phyloP scores from a whole-genome alignment of 2,329 filamentous ascomycete genomes.

The Colletotrichum shisoi region DNA sequence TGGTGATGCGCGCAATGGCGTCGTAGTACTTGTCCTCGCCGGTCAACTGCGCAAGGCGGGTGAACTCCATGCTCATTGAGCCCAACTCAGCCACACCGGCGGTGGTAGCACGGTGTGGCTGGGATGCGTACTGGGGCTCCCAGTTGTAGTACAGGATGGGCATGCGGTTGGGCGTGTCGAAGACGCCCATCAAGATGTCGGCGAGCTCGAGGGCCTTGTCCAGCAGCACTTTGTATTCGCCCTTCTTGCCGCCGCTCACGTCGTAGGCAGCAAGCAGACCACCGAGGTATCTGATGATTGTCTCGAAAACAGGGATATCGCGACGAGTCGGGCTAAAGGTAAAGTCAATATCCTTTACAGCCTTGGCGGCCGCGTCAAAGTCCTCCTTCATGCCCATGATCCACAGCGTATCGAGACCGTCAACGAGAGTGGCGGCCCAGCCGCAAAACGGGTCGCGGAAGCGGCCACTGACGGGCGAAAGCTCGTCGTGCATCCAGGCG shows the following conservation, averaged over 20 bases:
- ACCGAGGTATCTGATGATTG: slow-evolving; percentile 88
- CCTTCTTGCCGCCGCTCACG: slow-evolving; percentile 69
- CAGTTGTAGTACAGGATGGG: slow-evolving; percentile 82
- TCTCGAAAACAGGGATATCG: slow-evolving; percentile 91
- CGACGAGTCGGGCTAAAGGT: slow-evolving; percentile 68
- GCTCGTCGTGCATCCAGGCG: slow-evolving; percentile 88
- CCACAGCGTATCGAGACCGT: slow-evolving; percentile 83
- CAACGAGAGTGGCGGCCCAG: slow-evolving; percentile 88
- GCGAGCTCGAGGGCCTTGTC: slow-evolving; percentile 81
- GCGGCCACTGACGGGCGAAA: slow-evolving; percentile 73
- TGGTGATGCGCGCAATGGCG: slow-evolving; percentile 83
- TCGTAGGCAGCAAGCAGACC: slow-evolving; percentile 88
- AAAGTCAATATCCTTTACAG: slow-evolving; percentile 80
- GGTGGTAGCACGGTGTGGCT: slow-evolving; percentile 68
- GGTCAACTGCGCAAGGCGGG: slow-evolving; percentile 84
- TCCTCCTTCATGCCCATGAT: slow-evolving; percentile 82
- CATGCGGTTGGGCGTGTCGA: slow-evolving; percentile 95
- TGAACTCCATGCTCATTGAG: slow-evolving; percentile 87
- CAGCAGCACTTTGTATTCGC: slow-evolving; percentile 71
- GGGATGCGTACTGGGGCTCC: slow-evolving; percentile 70
- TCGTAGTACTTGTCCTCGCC: slow-evolving; percentile 86
- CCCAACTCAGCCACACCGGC: slow-evolving; percentile 76
- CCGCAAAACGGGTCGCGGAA: slow-evolving; percentile 85
- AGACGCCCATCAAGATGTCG: slow-evolving; percentile 80
- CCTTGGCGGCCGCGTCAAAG: slow-evolving; percentile 78